These are phyloP conservation scores for Protea cynaroides DNA, from an alignment of 164 flowering plant genomes.

Conservation along the genomic window DNA sequence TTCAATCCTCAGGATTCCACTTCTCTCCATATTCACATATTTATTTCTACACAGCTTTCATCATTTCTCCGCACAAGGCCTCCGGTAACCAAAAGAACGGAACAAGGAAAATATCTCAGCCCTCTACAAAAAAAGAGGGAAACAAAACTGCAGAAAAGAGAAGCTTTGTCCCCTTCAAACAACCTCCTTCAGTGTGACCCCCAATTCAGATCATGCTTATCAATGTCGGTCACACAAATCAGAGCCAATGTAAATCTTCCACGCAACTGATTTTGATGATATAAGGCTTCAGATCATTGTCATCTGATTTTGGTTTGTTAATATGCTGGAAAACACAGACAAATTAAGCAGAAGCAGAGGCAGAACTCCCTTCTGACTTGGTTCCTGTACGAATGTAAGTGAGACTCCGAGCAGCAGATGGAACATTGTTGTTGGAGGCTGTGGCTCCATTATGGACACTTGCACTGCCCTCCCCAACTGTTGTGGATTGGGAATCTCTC, in stretches of 20 bases:
- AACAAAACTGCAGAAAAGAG: neutral
- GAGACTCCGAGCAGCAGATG: slow-evolving; percentile 39
- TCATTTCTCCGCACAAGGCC: neutral
- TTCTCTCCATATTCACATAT: neutral
- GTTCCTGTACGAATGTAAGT: slow-evolving; percentile 67
- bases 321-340: neutral
- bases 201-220: no score
- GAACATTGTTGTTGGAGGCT: slow-evolving; percentile 13
- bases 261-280: neutral
- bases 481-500: slow-evolving; percentile 42
- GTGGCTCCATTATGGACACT: slow-evolving; percentile 22
- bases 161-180: neutral
- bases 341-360: slow-evolving; percentile 23
- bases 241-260: neutral
- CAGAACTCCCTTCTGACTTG: slow-evolving; percentile 30
- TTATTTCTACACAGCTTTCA: neutral
- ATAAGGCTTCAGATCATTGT: no score
- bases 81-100: neutral
- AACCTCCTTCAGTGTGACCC: no score
- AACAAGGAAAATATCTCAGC: neutral
- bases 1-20: no score
- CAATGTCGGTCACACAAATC: no score
- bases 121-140: neutral
- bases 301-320: neutral
- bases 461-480: slow-evolving; percentile 8